Evolutionary conservation across 164 flowering plant genomes (phyloP), one percentile per base, ranked within the genome.

Genomic region (Vitis rupestris): DNA sequence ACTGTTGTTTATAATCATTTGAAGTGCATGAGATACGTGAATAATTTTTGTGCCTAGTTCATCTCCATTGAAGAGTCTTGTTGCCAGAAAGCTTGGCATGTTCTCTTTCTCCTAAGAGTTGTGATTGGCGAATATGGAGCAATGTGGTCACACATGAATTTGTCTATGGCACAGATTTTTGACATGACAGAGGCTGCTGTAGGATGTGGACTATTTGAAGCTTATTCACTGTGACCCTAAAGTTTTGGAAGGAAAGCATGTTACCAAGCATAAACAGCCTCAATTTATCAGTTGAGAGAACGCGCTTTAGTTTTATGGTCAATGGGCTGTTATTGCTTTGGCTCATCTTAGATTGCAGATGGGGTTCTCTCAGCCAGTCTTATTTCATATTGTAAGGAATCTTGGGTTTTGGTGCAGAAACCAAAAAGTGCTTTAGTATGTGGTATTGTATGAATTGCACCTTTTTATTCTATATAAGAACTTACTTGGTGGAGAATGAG

Each of bases 141-240:
- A 72, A 31, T 66, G 47, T 84, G 83, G 88, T 91, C 72, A 87
- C 84, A 65, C 71, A 70, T 71, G 74, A 81, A 72, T 82, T 85
- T 82, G 76, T 83, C 70, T 77, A 79, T 87, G 85, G 79, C 84
- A 82, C 88, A 84, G 88, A 84, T 81, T 65, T 74, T 37, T 37
- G 71, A 69, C 53, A 73, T 76, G 78, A 72, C 75, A 74, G 84
- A 71, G 75, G 88, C 85, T 75, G 87, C 83, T 81, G 69, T 88
- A 82, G 87, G 86, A 82, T 81, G 79, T 84, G 82, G 78, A 74
- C 75, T 59, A 59, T 72, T 70, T 74, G 81, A 80, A 79, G 86
- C 75, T 78, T 72, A 52, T 65, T 53, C 61, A 65, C 49, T 67
- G 62, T 73, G 81, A 73, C 78, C 82, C 73, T 76, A 70, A 78